Percentiles rank a stretch among this genome's conserved stretches.
Conservation (phyloP, 179 eudicot species). For the Corrigiola litoralis region DNA sequence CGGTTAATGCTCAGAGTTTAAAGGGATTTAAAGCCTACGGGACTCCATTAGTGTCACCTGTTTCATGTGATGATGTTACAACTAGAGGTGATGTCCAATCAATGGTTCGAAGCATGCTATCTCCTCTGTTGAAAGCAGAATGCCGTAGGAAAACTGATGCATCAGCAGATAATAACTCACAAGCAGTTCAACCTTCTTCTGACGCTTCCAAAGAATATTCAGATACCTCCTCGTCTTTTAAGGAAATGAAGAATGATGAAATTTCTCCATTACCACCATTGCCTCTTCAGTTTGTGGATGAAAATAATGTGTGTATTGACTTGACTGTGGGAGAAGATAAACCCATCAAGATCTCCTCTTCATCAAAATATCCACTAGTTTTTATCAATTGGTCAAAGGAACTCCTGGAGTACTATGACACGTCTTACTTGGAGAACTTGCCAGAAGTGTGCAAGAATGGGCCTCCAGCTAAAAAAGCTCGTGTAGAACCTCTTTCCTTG, state of each 20-base stretch:
- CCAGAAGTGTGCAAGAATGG: constrained; percentile 81
- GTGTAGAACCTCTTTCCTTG: constrained; percentile 84
- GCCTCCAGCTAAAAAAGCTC: constrained; percentile 69
- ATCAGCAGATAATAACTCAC: constrained; percentile 28
- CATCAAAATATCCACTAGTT: constrained; percentile 61
- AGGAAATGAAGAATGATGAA: constrained; percentile 32
- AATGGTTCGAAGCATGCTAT: constrained; percentile 71
- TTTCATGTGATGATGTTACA: constrained; percentile 57
- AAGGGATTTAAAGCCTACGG: constrained; percentile 86
- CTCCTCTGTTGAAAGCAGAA: constrained; percentile 59
- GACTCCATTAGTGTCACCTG: constrained; percentile 81
- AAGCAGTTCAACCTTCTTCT: constrained; percentile 29
- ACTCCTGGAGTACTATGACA: constrained; percentile 71
- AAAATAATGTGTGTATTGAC: constrained; percentile 76
- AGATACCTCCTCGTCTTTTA: constrained; percentile 29
- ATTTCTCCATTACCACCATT: constrained; percentile 37
- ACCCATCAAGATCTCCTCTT: constrained; percentile 57
- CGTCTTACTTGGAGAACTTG: constrained; percentile 67
- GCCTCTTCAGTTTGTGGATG: constrained; percentile 85
- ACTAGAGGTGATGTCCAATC: constrained; percentile 79
- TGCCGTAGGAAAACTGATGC: constrained; percentile 22
- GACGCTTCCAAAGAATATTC: constrained; percentile 29
- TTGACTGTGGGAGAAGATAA: constrained; percentile 76
- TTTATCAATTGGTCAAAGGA: constrained; percentile 87
- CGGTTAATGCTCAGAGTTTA: constrained; percentile 43